Evolutionary conservation across 1,139 yeast genomes (phyloP).

Genomic region (Pichia sp.): DNA sequence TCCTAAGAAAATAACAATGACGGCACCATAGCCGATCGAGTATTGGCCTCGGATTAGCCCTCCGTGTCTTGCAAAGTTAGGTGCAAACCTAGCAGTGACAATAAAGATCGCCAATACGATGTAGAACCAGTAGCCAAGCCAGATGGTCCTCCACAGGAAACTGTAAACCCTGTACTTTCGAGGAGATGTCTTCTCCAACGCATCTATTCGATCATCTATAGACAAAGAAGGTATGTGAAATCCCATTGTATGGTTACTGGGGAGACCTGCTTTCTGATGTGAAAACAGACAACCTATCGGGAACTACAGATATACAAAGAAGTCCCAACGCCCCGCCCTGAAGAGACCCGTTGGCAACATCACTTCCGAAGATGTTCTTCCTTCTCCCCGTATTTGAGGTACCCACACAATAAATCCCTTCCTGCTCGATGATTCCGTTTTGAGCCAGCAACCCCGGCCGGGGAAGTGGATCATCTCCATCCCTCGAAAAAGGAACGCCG

Average conservation of each 20-base stretch:
- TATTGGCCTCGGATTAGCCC: slow-evolving; percentile 74
- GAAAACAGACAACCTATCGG: background rate
- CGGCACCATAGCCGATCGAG: slow-evolving; percentile 78
- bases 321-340: background rate
- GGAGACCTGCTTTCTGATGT: background rate
- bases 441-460: background rate
- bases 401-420: background rate
- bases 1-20: slow-evolving; percentile 76
- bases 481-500: too few species aligned
- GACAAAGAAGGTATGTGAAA: background rate
- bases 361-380: too few species aligned
- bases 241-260: background rate
- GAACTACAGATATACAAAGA: background rate
- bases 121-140: slow-evolving; percentile 58
- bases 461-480: background rate
- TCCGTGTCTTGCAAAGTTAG: slow-evolving; percentile 76
- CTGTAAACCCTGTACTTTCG: slow-evolving; percentile 7
- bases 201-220: slow-evolving; percentile 8
- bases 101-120: slow-evolving; percentile 64
- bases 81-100: slow-evolving; percentile 71
- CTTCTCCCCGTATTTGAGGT: slow-evolving; percentile 12
- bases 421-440: background rate
- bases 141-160: slow-evolving; percentile 16
- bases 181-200: slow-evolving; percentile 12
- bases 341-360: background rate